Evolutionary conservation across 2,329 filamentous ascomycete species (phyloP).

Genomic region (Colletotrichum sp.): DNA sequence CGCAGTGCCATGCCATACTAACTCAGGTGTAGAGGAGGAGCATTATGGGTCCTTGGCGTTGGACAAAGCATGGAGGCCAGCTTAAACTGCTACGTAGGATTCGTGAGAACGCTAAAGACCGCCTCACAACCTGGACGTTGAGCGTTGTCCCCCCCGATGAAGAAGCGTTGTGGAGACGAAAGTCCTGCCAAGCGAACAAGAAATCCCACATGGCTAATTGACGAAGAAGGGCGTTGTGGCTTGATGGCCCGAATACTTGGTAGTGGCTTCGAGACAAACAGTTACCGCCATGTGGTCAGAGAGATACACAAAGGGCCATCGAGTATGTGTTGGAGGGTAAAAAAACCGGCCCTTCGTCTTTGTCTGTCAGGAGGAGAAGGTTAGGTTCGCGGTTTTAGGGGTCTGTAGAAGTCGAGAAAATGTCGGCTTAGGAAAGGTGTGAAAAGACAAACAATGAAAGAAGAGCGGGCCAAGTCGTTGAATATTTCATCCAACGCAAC

Average conservation of each 20-base stretch:
- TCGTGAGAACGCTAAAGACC: background rate
- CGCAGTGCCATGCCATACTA: background rate
- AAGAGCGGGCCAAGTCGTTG: background rate
- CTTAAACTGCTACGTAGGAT: background rate
- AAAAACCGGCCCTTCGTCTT: background rate
- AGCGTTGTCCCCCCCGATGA: background rate
- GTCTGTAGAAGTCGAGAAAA: background rate
- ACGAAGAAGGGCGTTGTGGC: background rate
- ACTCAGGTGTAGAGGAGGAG: background rate
- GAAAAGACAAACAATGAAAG: background rate
- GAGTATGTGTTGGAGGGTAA: background rate
- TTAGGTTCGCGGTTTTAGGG: background rate
- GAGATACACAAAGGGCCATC: background rate
- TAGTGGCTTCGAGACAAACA: background rate
- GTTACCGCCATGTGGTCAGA: background rate
- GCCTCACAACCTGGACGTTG: background rate
- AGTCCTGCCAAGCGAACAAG: background rate
- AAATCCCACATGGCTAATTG: background rate
- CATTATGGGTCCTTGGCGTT: background rate
- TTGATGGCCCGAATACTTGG: background rate
- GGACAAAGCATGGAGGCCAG: conserved; percentile 7
- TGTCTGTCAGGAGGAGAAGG: background rate
- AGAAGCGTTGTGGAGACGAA: background rate
- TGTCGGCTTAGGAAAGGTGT: background rate
- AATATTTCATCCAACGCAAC: background rate